Conservation (phyloP, 305 asterid species). For the Fraxinus nigra region DNA sequence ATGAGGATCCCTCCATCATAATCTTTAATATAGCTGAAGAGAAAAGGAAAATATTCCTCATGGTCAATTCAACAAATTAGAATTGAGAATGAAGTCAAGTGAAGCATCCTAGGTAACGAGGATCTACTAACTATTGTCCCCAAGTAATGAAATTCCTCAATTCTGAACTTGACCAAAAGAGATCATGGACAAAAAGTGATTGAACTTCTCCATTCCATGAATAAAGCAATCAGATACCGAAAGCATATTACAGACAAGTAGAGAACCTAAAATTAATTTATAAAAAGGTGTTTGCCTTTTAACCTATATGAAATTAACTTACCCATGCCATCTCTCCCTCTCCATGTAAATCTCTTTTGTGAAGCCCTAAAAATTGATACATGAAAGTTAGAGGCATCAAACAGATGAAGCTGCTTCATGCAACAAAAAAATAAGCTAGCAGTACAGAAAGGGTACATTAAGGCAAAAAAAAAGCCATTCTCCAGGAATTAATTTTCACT, state of each 20-base stretch:
- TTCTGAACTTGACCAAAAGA: background rate
- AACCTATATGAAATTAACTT: conserved; percentile 28
- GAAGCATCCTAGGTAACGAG: background rate
- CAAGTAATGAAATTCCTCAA: background rate
- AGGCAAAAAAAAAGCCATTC: background rate
- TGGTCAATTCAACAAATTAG: background rate
- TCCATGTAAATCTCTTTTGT: conserved; percentile 94
- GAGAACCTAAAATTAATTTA: background rate
- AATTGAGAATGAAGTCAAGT: background rate
- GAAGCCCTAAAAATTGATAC: conserved; percentile 60
- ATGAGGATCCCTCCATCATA: conserved; percentile 97
- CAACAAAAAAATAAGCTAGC: conserved; percentile 16
- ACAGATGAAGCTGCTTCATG: conserved; percentile 17
- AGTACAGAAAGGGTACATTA: background rate
- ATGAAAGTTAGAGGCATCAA: conserved; percentile 25
- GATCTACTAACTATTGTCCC: background rate
- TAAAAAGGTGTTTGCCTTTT: background rate
- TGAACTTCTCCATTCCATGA: conserved; percentile 15
- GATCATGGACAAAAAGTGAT: conserved; percentile 1
- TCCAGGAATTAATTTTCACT: background rate
- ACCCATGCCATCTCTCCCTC: conserved; percentile 98
- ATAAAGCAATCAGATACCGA: background rate
- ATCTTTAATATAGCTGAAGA: conserved; percentile 79
- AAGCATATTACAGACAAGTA: background rate
- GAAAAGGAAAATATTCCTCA: conserved; percentile 7